Evolutionary conservation across 2,329 filamentous ascomycete genomes (phyloP).

Genomic region (Whalleya microplaca): DNA sequence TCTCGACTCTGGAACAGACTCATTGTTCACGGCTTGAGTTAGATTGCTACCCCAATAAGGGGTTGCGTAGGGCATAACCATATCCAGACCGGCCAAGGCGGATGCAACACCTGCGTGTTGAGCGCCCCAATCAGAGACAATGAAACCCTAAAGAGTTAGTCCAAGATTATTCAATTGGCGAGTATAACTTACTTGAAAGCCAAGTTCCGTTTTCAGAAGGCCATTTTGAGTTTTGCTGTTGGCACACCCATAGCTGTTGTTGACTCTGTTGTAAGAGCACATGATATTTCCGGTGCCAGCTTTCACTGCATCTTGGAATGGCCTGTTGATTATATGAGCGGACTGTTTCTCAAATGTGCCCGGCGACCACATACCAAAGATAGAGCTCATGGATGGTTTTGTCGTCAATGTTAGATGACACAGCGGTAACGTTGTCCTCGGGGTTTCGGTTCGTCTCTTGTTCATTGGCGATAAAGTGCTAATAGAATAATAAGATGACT

Average conservation of each 20-base stretch:
- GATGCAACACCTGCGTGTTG: constrained; percentile 66
- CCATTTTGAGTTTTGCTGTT: constrained; percentile 71
- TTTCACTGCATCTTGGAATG: constrained; percentile 68
- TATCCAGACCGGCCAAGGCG: constrained; percentile 69
- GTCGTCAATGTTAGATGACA: constrained; percentile 63
- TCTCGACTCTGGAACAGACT: constrained; percentile 57
- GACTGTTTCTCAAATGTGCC: not conserved
- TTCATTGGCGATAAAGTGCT: constrained; percentile 72
- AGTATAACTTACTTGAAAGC: constrained; percentile 50
- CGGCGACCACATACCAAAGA: constrained; percentile 54
- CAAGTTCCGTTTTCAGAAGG: constrained; percentile 65
- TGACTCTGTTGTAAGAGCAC: constrained; percentile 72
- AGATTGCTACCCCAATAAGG: constrained; percentile 57
- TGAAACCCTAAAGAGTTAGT: constrained; percentile 59
- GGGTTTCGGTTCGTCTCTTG: constrained; percentile 75
- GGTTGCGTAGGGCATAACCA: constrained; percentile 64
- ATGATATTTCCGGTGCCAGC: constrained; percentile 62
- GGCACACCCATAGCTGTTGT: constrained; percentile 72
- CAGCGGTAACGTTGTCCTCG: constrained; percentile 55
- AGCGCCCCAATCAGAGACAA: constrained; percentile 70
- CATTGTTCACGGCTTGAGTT: constrained; percentile 60
- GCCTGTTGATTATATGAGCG: constrained; percentile 47
- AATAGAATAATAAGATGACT: not conserved
- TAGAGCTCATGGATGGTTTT: constrained; percentile 66
- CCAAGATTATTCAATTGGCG: constrained; percentile 1